Evolutionary conservation across 352 stramenopile species (phyloP).

Genomic region (Phytopythium chamaehyphon): DNA sequence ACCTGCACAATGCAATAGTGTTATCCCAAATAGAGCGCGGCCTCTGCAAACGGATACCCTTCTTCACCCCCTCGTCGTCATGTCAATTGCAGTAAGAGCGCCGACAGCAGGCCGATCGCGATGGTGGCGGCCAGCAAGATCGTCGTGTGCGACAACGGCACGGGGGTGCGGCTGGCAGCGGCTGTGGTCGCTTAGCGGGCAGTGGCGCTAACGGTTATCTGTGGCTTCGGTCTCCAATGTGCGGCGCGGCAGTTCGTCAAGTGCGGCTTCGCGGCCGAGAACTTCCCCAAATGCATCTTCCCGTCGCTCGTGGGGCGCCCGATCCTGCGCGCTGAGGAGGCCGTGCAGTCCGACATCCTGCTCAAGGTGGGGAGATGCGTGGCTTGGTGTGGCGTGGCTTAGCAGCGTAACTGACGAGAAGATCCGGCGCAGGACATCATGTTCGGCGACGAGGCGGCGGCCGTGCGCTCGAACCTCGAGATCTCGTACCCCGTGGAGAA

Average conservation of each 20-base stretch:
- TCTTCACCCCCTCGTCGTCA: conserved; percentile 4
- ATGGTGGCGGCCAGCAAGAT: conserved; percentile 89
- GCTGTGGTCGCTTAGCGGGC: background rate
- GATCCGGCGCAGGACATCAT: conserved; percentile 86
- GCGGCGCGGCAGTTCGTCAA: conserved; percentile 85
- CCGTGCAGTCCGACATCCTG: conserved; percentile 78
- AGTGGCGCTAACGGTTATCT: too few relatives aligned
- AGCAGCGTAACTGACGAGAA: conserved; percentile 1
- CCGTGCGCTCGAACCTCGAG: conserved; percentile 83
- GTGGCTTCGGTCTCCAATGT: too few relatives aligned
- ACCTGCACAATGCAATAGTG: background rate
- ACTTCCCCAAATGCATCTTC: conserved; percentile 94
- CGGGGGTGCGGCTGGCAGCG: conserved; percentile 51
- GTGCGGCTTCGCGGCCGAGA: conserved; percentile 92
- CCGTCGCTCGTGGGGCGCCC: conserved; percentile 92
- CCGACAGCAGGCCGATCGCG: background rate
- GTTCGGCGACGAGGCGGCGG: conserved; percentile 92
- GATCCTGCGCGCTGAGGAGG: conserved; percentile 93
- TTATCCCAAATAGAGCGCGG: background rate
- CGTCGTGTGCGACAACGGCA: conserved; percentile 87
- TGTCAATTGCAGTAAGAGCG: background rate
- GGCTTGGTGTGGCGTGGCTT: background rate
- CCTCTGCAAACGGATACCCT: background rate
- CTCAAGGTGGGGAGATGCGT: conserved; percentile 69
- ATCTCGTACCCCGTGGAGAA: conserved; percentile 93